Conservation (phyloP, 805 yeast genomes). For the Millerozyma acaciae region DNA sequence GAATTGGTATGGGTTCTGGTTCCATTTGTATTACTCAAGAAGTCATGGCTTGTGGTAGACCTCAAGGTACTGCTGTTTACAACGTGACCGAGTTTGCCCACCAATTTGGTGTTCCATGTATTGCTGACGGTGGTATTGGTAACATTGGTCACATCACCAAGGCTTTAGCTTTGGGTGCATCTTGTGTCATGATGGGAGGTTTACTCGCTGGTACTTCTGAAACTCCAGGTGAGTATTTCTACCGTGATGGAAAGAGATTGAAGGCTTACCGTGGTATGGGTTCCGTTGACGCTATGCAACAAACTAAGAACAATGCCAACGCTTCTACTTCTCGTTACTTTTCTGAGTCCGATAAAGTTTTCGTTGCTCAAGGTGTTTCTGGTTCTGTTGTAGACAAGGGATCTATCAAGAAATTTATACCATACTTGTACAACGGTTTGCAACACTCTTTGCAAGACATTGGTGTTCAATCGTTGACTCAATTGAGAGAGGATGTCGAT, state of each 20-base stretch:
- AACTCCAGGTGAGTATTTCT: slow-evolving; percentile 97
- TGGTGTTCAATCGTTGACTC: slow-evolving; percentile 69
- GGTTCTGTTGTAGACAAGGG: slow-evolving; percentile 98
- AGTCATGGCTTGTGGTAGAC: slow-evolving; percentile 99
- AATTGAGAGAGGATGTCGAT: slow-evolving; percentile 61
- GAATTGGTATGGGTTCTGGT: slow-evolving; percentile 99
- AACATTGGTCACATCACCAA: slow-evolving; percentile 98
- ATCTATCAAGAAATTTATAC: slow-evolving; percentile 87
- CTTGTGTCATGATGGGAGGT: slow-evolving; percentile 99
- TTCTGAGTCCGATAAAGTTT: slow-evolving; percentile 90
- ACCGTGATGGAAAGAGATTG: slow-evolving; percentile 96
- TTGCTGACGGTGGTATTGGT: slow-evolving; percentile 99
- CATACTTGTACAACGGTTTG: slow-evolving; percentile 90
- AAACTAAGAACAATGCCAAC: slow-evolving; percentile 80
- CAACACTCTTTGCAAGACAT: slow-evolving; percentile 99
- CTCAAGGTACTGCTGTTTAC: slow-evolving; percentile 98
- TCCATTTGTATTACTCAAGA: slow-evolving; percentile 99
- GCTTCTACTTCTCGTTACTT: slow-evolving; percentile 98
- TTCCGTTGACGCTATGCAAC: slow-evolving; percentile 97
- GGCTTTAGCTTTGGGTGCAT: slow-evolving; percentile 95
- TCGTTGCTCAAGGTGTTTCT: slow-evolving; percentile 98
- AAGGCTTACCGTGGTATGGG: slow-evolving; percentile 99
- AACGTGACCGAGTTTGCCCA: slow-evolving; percentile 91
- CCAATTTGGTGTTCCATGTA: slow-evolving; percentile 95
- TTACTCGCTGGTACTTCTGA: slow-evolving; percentile 97